These are phyloP conservation scores for Blastocladiella emersonii DNA, from an alignment of 371 early-diverging fungal genomes.

Conservation along the genomic window DNA sequence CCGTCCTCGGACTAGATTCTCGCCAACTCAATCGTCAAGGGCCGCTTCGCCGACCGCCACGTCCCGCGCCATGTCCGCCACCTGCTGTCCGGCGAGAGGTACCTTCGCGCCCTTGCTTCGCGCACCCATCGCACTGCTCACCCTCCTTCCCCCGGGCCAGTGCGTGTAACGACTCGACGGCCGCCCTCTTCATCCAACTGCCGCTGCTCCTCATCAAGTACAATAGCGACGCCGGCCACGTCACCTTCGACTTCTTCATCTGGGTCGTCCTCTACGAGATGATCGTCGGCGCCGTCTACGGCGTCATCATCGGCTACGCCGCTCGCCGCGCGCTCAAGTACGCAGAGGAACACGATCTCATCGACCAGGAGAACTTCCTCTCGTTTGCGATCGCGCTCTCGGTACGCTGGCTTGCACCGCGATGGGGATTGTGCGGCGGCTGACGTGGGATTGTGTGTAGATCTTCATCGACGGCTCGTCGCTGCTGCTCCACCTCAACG, in stretches of 20 bases:
- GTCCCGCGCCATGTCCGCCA: conserved; percentile 68
- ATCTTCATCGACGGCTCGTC: background rate
- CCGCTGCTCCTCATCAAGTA: background rate
- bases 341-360: conserved; percentile 52
- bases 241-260: background rate
- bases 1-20: conserved; percentile 26
- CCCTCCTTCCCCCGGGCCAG: background rate
- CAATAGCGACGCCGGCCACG: background rate
- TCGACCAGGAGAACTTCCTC: conserved; percentile 82
- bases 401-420: conserved; percentile 20
- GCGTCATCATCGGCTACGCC: conserved; percentile 58
- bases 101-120: background rate
- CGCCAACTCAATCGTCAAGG: conserved; percentile 85
- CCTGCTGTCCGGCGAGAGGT: conserved; percentile 64
- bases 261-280: conserved; percentile 43
- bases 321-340: conserved; percentile 52
- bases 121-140: background rate
- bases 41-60: conserved; percentile 81
- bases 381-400: conserved; percentile 73
- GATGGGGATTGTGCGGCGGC: no score
- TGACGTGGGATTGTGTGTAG: background rate
- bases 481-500: conserved; percentile 21
- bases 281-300: conserved; percentile 54
- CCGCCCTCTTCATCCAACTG: background rate
- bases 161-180: background rate